A percentile compares a stretch with the other conserved stretches of the same genome.
Evolutionary conservation across 345 rosid species (phyloP).

Genomic region (Moricandia arvensis): DNA sequence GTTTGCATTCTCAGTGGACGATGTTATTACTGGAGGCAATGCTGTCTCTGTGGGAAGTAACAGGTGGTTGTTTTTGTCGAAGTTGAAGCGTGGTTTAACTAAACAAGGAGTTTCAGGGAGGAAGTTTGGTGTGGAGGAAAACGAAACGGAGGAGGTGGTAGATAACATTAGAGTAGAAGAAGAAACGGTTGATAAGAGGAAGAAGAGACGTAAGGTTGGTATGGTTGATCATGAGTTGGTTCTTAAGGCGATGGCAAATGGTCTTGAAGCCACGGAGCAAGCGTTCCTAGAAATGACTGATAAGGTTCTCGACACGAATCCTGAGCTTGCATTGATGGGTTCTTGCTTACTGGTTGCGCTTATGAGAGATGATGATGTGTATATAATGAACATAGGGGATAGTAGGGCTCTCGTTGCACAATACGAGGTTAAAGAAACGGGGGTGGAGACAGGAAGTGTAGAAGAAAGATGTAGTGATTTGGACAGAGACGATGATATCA

Average conservation of each 20-base stretch:
- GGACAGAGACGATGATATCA: slow-evolving; percentile 48
- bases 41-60: slow-evolving; percentile 63
- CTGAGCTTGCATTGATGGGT: slow-evolving; percentile 98
- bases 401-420: slow-evolving; percentile 96
- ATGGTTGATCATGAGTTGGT: slow-evolving; percentile 75
- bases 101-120: slow-evolving; percentile 53
- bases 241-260: slow-evolving; percentile 79
- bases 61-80: slow-evolving; percentile 82
- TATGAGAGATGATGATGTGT: slow-evolving; percentile 97
- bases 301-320: slow-evolving; percentile 79
- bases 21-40: slow-evolving; percentile 66
- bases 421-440: slow-evolving; percentile 42
- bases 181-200: slow-evolving; percentile 52
- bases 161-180: slow-evolving; percentile 61
- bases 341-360: slow-evolving; percentile 85
- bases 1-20: slow-evolving; percentile 89
- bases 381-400: slow-evolving; percentile 97
- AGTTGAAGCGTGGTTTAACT: slow-evolving; percentile 75
- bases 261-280: slow-evolving; percentile 71
- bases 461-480: slow-evolving; percentile 36
- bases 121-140: slow-evolving; percentile 69
- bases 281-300: slow-evolving; percentile 93
- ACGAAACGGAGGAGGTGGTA: slow-evolving; percentile 50
- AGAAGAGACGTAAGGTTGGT: slow-evolving; percentile 72
- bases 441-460: slow-evolving; percentile 37